A percentile compares a stretch with the other conserved stretches of the same genome.
Conservation (phyloP, 257 asterid species). For the Rhazya stricta region DNA sequence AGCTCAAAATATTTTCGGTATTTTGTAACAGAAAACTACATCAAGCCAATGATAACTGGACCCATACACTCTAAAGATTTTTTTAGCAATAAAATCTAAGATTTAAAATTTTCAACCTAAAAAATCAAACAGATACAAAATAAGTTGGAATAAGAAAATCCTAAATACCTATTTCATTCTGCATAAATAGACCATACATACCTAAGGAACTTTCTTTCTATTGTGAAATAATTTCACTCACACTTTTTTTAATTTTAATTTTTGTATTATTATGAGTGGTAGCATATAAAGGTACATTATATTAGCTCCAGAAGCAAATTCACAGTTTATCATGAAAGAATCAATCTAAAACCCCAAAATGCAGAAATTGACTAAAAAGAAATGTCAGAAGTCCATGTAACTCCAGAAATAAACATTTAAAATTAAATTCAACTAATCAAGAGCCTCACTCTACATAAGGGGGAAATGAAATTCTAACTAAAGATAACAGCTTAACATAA, state of each 20-base stretch:
- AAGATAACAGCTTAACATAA: not conserved
- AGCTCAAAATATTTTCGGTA: not conserved
- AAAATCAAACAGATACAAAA: not conserved
- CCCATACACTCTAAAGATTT: not conserved
- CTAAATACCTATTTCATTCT: not conserved
- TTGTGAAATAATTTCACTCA: not conserved
- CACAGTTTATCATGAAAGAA: not conserved
- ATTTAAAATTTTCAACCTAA: not conserved
- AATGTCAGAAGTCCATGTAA: not conserved
- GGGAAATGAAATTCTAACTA: not conserved
- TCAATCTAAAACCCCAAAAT: not conserved
- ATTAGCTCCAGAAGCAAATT: not conserved
- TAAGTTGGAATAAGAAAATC: not conserved
- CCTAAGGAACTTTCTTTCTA: not conserved
- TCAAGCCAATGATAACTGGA: not conserved
- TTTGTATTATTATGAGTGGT: too few relatives aligned
- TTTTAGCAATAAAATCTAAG: not conserved
- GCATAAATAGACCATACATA: not conserved
- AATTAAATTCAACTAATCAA: not conserved
- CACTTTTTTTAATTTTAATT: too few relatives aligned
- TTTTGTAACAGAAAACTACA: not conserved
- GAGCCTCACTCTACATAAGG: not conserved
- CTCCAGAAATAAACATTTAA: not conserved
- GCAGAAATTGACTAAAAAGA: not conserved
- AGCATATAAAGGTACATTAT: not conserved